Evolutionary conservation across 192 early-diverging fungal genomes (phyloP), one percentile per base, ranked within the genome.

Genomic region (Kickxella alabastrina): DNA sequence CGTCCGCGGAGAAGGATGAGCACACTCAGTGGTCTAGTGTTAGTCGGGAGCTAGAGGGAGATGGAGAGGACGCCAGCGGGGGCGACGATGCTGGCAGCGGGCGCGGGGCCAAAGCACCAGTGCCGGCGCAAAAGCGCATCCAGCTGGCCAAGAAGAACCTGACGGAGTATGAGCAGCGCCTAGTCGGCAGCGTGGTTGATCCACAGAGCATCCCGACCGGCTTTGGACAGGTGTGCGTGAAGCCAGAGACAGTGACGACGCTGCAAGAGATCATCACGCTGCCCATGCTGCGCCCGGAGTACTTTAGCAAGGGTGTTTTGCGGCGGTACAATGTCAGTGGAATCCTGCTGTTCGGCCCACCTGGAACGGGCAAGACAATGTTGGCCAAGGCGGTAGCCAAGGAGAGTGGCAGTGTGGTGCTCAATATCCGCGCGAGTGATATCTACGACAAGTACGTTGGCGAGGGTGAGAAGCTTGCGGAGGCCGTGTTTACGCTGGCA

Each of bases 401-500:
- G 50, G 85, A 87, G 40, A 85, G 86, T 51, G 88, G 88, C 21
- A 84, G 85, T 29, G 76, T 83, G 10, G 87, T 91, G 66, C 65
- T 91, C 10, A 86, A 89, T 32, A 85, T 91, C 43, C 79, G 85
- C 32, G 81, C 84, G 10, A 86, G 84, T 36, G 88, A 91, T 47
- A 75, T 91, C 35, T 86, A 85, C 51, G 85, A 89, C 61, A 92
- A 89, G 80, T 92, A 92, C 65, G 88, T 95, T 18, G 95, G 95
- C 15, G 92, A 98, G 65, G 91, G 93, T 15, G 95, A 98, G 62
- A 98, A 98, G 79, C 92, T 93, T 50, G 94, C 94, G 8, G 77
- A 87, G 44, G 95, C 92, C 0, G 79, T 98, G 24, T 98, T 98
- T 57, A 87, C 90, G 23, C 75, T 97, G 21, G 95, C 95, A 2